phyloP scores from a whole-genome alignment of 1,284 basidiomycete species.

The Abortiporus biennis region DNA sequence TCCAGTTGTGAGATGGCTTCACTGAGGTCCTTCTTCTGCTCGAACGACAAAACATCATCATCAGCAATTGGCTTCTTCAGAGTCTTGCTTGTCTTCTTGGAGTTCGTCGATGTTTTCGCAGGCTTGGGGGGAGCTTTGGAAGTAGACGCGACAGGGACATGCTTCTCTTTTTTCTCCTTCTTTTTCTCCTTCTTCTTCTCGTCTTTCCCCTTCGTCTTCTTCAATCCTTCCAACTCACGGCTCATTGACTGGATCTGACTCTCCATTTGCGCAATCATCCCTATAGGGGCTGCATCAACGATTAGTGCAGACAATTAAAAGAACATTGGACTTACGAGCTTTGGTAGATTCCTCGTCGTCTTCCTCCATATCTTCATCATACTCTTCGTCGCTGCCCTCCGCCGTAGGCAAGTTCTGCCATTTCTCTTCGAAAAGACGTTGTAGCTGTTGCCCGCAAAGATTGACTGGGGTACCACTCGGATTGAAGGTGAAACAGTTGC shows the following conservation, averaged over 20 bases:
- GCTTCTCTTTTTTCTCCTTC: slow-evolving; percentile 34
- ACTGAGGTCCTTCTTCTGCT: slow-evolving; percentile 95
- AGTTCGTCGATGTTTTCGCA: slow-evolving; percentile 12
- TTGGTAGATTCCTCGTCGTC: slow-evolving; percentile 37
- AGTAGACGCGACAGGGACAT: slow-evolving; percentile 47
- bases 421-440: slow-evolving; percentile 87
- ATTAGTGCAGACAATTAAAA: slow-evolving; percentile 7
- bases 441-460: slow-evolving; percentile 74
- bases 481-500: slow-evolving; percentile 93
- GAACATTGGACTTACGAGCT: slow-evolving; percentile 40
- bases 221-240: slow-evolving; percentile 56
- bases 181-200: slow-evolving; percentile 65
- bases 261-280: slow-evolving; percentile 66
- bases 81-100: slow-evolving; percentile 40
- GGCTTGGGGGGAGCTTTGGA: slow-evolving; percentile 38
- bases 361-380: slow-evolving; percentile 45
- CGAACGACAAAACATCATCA: slow-evolving; percentile 76
- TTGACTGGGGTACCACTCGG: slow-evolving; percentile 85
- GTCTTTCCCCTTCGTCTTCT: slow-evolving; percentile 36
- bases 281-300: slow-evolving; percentile 30
- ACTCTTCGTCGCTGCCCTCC: slow-evolving; percentile 38
- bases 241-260: slow-evolving; percentile 69
- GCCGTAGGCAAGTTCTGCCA: slow-evolving; percentile 70
- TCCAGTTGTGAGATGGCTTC: slow-evolving; percentile 84
- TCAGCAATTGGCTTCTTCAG: slow-evolving; percentile 44